Conservation (phyloP, 2,329 filamentous ascomycete genomes). For the Apiospora koreana region DNA sequence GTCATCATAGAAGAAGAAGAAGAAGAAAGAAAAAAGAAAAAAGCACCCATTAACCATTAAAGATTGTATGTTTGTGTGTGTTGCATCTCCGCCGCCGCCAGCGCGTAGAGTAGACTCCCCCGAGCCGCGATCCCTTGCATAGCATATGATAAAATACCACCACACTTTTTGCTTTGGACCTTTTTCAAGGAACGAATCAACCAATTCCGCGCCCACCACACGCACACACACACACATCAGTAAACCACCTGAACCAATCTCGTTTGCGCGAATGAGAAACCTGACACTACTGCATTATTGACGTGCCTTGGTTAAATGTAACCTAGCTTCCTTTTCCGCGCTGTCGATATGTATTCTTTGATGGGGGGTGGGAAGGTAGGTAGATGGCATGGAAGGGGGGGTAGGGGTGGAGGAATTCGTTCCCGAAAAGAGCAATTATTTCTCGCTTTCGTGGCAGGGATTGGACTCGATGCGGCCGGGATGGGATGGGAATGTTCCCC, state of each 20-base stretch:
- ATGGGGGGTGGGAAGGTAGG: neutral
- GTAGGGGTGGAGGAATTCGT: neutral
- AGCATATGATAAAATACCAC: neutral
- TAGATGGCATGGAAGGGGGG: too few relatives aligned
- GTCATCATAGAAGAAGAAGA: neutral
- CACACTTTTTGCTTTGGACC: neutral
- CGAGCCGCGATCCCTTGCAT: conserved; percentile 9
- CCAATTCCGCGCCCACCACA: neutral
- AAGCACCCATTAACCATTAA: neutral
- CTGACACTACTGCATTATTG: neutral
- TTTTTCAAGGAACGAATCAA: neutral
- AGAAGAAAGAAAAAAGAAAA: neutral
- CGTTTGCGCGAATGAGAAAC: neutral
- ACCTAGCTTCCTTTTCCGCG: neutral
- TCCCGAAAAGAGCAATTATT: neutral
- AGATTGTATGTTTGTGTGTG: too few relatives aligned
- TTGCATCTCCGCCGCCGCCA: neutral
- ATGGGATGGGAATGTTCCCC: neutral
- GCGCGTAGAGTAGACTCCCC: too few relatives aligned
- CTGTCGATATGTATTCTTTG: neutral
- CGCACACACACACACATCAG: too few relatives aligned
- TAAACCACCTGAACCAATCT: neutral
- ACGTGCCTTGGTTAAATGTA: neutral
- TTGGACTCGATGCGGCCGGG: neutral
- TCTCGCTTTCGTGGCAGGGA: neutral